These are phyloP conservation scores for Wakefieldia striispora DNA, from an alignment of 768 basidiomycete genomes.

Conservation along the genomic window DNA sequence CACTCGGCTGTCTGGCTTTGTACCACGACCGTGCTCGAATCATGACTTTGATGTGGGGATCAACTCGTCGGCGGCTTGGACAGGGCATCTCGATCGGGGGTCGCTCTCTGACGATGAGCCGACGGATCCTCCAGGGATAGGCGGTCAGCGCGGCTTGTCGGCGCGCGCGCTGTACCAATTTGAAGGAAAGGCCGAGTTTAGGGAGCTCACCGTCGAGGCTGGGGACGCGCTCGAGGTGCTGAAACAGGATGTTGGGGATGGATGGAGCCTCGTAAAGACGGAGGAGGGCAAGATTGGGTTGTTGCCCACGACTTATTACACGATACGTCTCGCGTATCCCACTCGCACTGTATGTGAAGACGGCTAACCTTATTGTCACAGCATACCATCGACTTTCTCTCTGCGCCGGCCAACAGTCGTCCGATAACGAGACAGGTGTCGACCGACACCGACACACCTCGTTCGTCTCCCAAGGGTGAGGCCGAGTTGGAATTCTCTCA, in stretches of 20 bases:
- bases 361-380: slow-evolving; percentile 23
- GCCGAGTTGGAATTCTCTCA: slow-evolving; percentile 33
- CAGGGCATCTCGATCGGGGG: slow-evolving; percentile 50
- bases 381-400: slow-evolving; percentile 66
- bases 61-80: slow-evolving; percentile 78
- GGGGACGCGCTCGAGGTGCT: slow-evolving; percentile 72
- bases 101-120: slow-evolving; percentile 56
- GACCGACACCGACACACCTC: slow-evolving; percentile 49
- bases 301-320: slow-evolving; percentile 70
- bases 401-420: slow-evolving; percentile 40
- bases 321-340: slow-evolving; percentile 41
- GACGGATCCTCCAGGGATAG: slow-evolving; percentile 32
- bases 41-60: slow-evolving; percentile 71
- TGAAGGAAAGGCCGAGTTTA: slow-evolving; percentile 71
- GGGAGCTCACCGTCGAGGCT: slow-evolving; percentile 65
- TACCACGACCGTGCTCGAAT: slow-evolving; percentile 29
- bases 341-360: too few relatives aligned
- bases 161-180: slow-evolving; percentile 75
- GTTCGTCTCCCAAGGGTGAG: slow-evolving; percentile 30
- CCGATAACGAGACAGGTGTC: slow-evolving; percentile 35
- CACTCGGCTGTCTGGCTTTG: slow-evolving; percentile 9
- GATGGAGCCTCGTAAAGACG: slow-evolving; percentile 75
- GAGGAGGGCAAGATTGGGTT: slow-evolving; percentile 61
- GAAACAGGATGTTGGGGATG: slow-evolving; percentile 69
- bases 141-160: slow-evolving; percentile 39